Conservation (phyloP, 2,329 filamentous ascomycete species). For the Fusarium guadeloupense region DNA sequence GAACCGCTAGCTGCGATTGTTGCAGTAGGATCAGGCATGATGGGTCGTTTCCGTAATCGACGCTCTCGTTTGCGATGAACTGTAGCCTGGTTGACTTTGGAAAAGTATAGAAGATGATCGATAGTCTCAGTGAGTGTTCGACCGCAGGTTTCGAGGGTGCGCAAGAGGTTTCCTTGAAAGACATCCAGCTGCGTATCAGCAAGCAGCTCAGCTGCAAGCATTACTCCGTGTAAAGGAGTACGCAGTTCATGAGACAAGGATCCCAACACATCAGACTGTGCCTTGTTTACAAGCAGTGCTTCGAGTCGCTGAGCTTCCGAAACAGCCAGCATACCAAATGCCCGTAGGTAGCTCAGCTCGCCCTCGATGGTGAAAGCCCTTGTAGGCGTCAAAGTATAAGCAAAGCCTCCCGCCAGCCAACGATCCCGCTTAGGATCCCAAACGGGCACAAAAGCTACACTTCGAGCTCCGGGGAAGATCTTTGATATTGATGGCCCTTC, state of each 20-base stretch:
- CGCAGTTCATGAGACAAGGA: slow-evolving; percentile 70
- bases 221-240: slow-evolving; percentile 68
- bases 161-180: slow-evolving; percentile 57
- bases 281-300: slow-evolving; percentile 51
- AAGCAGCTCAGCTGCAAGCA: slow-evolving; percentile 64
- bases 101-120: slow-evolving; percentile 62
- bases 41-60: slow-evolving; percentile 12
- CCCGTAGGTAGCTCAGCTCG: slow-evolving; percentile 61
- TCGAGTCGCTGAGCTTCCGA: slow-evolving; percentile 62
- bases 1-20: background rate
- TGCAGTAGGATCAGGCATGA: slow-evolving; percentile 6
- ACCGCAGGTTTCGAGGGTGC: slow-evolving; percentile 61
- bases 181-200: slow-evolving; percentile 59
- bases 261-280: slow-evolving; percentile 67
- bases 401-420: slow-evolving; percentile 60
- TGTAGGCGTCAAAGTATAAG: slow-evolving; percentile 56
- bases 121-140: slow-evolving; percentile 63
- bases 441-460: slow-evolving; percentile 58
- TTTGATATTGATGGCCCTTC: slow-evolving; percentile 39
- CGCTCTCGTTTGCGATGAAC: slow-evolving; percentile 22
- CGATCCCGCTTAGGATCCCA: slow-evolving; percentile 58
- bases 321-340: slow-evolving; percentile 65
- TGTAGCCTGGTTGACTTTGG: slow-evolving; percentile 59
- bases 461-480: slow-evolving; percentile 55
- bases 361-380: slow-evolving; percentile 56